Base-by-base conservation (phyloP, 164 flowering plant genomes). In the Macadamia integrifolia region DNA sequence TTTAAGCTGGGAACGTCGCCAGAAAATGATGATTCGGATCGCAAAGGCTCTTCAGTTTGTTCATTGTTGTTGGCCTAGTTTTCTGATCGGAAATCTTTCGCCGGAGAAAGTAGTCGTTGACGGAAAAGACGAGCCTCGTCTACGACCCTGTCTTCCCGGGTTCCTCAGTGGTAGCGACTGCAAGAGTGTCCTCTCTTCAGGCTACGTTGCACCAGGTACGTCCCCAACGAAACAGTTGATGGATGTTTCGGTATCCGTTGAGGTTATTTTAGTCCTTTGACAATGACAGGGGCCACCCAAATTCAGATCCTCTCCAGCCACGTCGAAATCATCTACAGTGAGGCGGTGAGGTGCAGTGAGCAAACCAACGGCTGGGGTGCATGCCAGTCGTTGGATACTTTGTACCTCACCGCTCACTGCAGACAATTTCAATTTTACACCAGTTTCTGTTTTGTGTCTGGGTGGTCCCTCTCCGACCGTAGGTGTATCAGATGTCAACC, bases 171-270 rank as follows among this genome's bases (percentile, higher is more conserved):
- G 50, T 50, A 6, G 18, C 44, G 79, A 77, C n/a, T 46, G 73
- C 72, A 87, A 85, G 64, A 50, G 79, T 57, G 77, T 80, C 48
- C 48, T 69, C 57, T 78, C 85, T 50, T 85, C 91, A 0, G 76
- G 79, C 72, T 81, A 85, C 75, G 71, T 74, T 52, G 87, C 89
- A 29, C 88, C 89, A 77, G 94, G 94, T 89, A 83, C 12, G 5
- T 69, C 12, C 43, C 72, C 29, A 43, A 43, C 48, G 48, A 43
- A 6, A 6, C 9, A 43, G 48, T 43, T 43, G 9, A 9, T 43
- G 6, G 9, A 43, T 43, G 2, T 1, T 17, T 66, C 6, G 23
- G 15, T 57, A 10, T 29, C n/a, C 1, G 28, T 40, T 6, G 31
- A 63, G 32, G 66, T 32, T 48, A 44, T 43, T 63, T 1, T 46